Evolutionary conservation across 495 filamentous ascomycete genomes (phyloP).

Genomic region (Xylaria flabelliformis): DNA sequence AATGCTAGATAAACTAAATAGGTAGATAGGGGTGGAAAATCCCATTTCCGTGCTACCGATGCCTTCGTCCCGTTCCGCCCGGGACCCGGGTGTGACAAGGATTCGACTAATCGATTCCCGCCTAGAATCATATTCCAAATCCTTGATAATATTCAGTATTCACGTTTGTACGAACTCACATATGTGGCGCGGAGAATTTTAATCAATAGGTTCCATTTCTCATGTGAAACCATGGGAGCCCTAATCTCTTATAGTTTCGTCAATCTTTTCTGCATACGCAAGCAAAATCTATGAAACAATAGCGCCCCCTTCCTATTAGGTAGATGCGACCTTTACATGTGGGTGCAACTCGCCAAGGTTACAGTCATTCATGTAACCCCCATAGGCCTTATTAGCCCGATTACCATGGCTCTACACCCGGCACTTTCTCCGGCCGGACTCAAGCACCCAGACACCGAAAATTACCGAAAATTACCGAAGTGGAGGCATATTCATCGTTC

Average conservation of each 20-base stretch:
- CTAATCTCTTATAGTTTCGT: not conserved
- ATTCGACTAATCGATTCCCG: conserved; percentile 16
- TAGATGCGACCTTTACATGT: not conserved
- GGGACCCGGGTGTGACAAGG: conserved; percentile 21
- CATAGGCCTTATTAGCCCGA: conserved; percentile 4
- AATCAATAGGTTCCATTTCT: conserved; percentile 1
- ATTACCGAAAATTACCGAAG: conserved; percentile 7
- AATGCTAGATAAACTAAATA: not conserved
- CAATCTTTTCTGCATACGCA: conserved; percentile 15
- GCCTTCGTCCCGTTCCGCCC: conserved; percentile 22
- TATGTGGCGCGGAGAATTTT: not conserved
- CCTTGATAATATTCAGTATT: not conserved
- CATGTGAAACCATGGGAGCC: conserved; percentile 4
- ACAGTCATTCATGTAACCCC: conserved; percentile 13
- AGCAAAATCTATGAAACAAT: conserved; percentile 8
- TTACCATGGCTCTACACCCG: not conserved
- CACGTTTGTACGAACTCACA: not conserved
- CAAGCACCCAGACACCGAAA: conserved; percentile 17
- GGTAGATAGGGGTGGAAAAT: conserved; percentile 12
- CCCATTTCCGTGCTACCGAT: conserved; percentile 16
- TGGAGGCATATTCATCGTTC: conserved; percentile 8
- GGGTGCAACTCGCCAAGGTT: not conserved
- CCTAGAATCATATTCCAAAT: not conserved
- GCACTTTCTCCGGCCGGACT: not conserved
- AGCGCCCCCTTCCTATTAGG: conserved; percentile 20